Evolutionary conservation across 2,329 filamentous ascomycete genomes (phyloP).

Genomic region (Alternaria incomplexa): DNA sequence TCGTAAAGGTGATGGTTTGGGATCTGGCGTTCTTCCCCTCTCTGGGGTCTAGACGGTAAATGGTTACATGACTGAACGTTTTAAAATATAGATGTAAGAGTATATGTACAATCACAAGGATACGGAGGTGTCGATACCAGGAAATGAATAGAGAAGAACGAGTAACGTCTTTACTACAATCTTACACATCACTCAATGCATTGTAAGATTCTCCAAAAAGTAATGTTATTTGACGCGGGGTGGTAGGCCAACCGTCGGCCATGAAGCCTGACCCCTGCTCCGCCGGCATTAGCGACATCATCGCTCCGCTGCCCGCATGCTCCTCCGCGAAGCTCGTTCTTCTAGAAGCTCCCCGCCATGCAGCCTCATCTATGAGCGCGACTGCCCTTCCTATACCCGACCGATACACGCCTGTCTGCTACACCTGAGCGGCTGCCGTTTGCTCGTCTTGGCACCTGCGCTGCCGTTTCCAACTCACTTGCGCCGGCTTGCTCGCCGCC

Average conservation of each 20-base stretch:
- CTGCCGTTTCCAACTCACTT: not conserved
- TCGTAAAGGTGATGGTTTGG: not conserved
- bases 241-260: not conserved
- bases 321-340: slow-evolving; percentile 22
- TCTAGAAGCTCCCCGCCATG: slow-evolving; percentile 19
- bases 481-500: slow-evolving; percentile 6
- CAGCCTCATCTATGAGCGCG: slow-evolving; percentile 7
- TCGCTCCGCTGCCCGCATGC: slow-evolving; percentile 14
- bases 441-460: not conserved
- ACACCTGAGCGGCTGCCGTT: not conserved
- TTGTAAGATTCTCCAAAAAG: not conserved
- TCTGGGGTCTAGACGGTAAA: not conserved
- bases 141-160: not conserved
- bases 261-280: slow-evolving; percentile 11
- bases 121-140: not conserved
- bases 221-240: not conserved
- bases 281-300: slow-evolving; percentile 10
- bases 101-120: not conserved
- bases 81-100: not conserved
- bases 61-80: not conserved
- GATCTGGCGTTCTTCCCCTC: not conserved
- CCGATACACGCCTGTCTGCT: not conserved
- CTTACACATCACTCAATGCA: not conserved
- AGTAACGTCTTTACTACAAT: not conserved
- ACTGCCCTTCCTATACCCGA: not conserved